Percentiles rank a stretch among this genome's conserved stretches.
Evolutionary conservation across 1,284 basidiomycete genomes (phyloP).

Genomic region (Paramarasmius palmivorus): DNA sequence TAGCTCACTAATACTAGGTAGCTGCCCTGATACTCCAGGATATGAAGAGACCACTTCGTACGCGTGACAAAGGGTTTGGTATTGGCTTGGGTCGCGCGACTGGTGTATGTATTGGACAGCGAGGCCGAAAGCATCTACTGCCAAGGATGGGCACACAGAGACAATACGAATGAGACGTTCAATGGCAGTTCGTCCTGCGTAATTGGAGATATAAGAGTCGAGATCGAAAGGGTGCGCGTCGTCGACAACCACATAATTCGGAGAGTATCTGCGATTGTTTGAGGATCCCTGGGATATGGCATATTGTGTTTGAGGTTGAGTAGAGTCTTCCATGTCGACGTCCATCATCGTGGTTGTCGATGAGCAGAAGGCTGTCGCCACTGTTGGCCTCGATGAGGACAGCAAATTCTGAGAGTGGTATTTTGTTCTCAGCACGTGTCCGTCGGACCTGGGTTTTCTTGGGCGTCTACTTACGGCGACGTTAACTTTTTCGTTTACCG

Average conservation of each 20-base stretch:
- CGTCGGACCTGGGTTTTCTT: too few species aligned
- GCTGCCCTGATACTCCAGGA: conserved; percentile 31
- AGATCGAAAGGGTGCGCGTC: conserved; percentile 18
- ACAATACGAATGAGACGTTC: conserved; percentile 72
- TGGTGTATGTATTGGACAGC: conserved; percentile 63
- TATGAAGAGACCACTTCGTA: conserved; percentile 54
- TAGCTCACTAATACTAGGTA: conserved; percentile 50
- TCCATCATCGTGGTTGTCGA: too few species aligned
- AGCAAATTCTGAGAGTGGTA: too few species aligned
- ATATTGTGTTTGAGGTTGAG: too few species aligned
- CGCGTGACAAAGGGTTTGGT: conserved; percentile 50
- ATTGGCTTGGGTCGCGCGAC: conserved; percentile 61
- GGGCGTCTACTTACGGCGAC: too few species aligned
- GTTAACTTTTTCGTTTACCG: too few species aligned
- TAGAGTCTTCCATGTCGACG: too few species aligned
- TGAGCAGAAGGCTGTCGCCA: too few species aligned
- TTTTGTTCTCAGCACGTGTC: too few species aligned
- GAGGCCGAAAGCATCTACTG: conserved; percentile 65
- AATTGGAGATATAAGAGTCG: conserved; percentile 30
- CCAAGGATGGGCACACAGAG: conserved; percentile 60
- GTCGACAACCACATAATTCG: conserved; percentile 12
- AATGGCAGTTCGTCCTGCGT: conserved; percentile 62
- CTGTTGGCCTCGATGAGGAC: too few species aligned
- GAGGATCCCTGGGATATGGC: too few species aligned
- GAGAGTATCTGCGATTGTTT: too few species aligned